phyloP scores from a whole-genome alignment of 495 filamentous ascomycete species.

The Aspergillus coremiiformis region DNA sequence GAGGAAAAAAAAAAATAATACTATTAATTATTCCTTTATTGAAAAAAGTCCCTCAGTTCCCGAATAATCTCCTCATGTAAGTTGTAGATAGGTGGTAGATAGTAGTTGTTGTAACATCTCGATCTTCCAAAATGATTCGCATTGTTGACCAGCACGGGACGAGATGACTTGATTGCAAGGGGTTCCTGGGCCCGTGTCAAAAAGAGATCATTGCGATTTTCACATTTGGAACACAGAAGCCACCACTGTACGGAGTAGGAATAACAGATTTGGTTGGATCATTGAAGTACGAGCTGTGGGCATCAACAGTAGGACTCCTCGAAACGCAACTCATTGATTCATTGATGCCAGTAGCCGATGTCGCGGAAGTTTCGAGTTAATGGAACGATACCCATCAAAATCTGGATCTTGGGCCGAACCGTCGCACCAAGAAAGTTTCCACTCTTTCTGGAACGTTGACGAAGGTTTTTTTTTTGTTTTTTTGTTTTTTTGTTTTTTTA shows the following conservation, averaged over 20 bases:
- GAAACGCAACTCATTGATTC: constrained; percentile 1
- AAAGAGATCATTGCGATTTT: constrained; percentile 6
- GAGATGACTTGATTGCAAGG: constrained; percentile 8
- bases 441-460: constrained; percentile 20
- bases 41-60: constrained; percentile 5
- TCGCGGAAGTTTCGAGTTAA: constrained; percentile 18
- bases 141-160: constrained; percentile 3
- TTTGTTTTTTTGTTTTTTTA: not conserved
- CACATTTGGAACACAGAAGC: not conserved
- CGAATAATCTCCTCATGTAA: constrained; percentile 8
- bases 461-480: not conserved
- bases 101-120: too few species aligned
- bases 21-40: not conserved
- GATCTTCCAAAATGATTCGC: constrained; percentile 16
- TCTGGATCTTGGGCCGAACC: constrained; percentile 22
- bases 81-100: too few species aligned
- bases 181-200: constrained; percentile 8
- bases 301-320: not conserved
- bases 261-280: not conserved
- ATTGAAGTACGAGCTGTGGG: not conserved
- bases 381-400: constrained; percentile 9
- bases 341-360: constrained; percentile 7
- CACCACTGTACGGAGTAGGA: not conserved
- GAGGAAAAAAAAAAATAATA: not conserved
- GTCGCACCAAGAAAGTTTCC: constrained; percentile 16